These are phyloP conservation scores for Drosera capensis DNA, from an alignment of 148 eudicot species.

Conservation along the genomic window DNA sequence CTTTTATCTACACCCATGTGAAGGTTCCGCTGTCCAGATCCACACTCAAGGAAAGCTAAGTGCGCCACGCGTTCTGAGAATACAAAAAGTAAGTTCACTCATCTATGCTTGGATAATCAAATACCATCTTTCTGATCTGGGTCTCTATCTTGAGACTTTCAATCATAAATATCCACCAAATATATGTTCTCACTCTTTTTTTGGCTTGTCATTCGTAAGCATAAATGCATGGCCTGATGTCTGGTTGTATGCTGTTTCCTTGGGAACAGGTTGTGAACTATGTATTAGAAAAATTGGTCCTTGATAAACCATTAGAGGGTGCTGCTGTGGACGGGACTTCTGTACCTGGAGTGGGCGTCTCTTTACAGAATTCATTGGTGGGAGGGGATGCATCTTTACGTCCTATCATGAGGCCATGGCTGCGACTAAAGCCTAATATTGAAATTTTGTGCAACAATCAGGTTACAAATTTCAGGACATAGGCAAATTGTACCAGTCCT, in stretches of 20 bases:
- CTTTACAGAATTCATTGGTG: constrained; percentile 28
- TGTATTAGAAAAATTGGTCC: constrained; percentile 81
- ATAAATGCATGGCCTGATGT: no score
- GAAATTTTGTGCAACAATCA: constrained; percentile 94
- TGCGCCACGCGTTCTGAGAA: constrained; percentile 96
- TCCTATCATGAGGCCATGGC: constrained; percentile 68
- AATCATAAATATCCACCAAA: no score
- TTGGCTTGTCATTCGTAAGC: no score
- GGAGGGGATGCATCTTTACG: constrained; percentile 55
- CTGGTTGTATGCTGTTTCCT: constrained; percentile 1
- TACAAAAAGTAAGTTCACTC: constrained; percentile 60
- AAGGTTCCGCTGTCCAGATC: constrained; percentile 79
- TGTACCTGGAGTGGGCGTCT: constrained; percentile 48
- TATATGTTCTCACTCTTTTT: no score
- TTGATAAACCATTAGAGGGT: constrained; percentile 62
- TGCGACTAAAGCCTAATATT: constrained; percentile 63
- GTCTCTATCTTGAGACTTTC: no score
- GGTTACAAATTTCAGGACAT: constrained; percentile 23
- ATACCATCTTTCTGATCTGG: no score
- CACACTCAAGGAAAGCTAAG: constrained; percentile 92
- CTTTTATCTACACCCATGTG: constrained; percentile 81
- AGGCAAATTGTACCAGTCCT: no score
- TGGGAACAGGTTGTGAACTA: constrained; percentile 64
- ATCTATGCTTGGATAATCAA: no score
- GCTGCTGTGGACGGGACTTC: constrained; percentile 40